Evolutionary conservation across 306 rosid species (phyloP), one percentile per base, ranked within the genome.

Genomic region (Canavalia gladiata): DNA sequence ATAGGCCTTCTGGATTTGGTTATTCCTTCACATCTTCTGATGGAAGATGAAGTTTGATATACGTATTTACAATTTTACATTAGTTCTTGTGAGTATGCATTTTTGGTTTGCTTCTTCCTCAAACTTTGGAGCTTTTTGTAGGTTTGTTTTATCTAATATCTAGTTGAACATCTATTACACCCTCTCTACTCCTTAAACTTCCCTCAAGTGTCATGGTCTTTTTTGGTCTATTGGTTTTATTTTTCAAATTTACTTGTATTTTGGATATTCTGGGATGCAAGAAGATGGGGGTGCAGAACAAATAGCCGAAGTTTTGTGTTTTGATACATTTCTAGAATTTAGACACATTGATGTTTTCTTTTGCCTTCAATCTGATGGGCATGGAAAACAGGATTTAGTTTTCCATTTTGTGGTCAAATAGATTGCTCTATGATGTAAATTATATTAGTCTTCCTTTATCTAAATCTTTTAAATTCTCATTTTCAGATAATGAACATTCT

Each of bases 1-100:
- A 73, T 11, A 82, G 91, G 45, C 93, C 97, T 60, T 49, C 78
- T 34, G 97, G 97, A 57, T 88, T 95, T 46, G 92, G 88, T 1
- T 68, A 72, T 41, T 85, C 93, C n/a, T 89, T 95, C 55, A 74
- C 86, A 50, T 90, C 97, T 6, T 4, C 51, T 0, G 94, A 91
- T 85, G 97, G 87, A 37, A 69, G 97, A 73, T 95, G 88, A 93
- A 74, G 58, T 72, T 75, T 25, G 76, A 56, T 28, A 45, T 10
- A 33, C 68, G 42, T 30, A 39, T 18, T 18, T 18, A 18, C 25
- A 18, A 18, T 18, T 18, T 18, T 39, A 8, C 12, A 33, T 43
- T 0, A 25, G 42, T 31, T 29, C 45, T 67, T 34, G 13, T 1
- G 8, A 39, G 33, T 33, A 13, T 49, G 62, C 9, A 4, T 58